Base-by-base conservation (phyloP, 345 rosid genomes). In the Geranium brycei region DNA sequence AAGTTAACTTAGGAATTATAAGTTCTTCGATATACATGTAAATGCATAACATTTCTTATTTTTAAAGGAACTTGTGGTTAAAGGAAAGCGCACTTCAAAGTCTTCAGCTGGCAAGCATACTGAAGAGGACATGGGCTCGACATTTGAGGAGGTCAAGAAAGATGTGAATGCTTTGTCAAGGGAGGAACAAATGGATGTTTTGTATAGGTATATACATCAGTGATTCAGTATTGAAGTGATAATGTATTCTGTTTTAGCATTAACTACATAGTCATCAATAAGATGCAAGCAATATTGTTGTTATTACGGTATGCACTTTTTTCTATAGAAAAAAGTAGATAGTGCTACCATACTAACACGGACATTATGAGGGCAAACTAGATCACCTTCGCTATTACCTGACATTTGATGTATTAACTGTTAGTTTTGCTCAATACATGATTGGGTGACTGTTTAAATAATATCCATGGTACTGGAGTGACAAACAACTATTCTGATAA, bases 101-200 rank as follows among this genome's bases (percentile, higher is more conserved):
- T 53, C 76, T 63, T 3, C 17, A 17, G 32, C 63, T 13, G 67
- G 58, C 47, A 70, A 71, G 69, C 85, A 75, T 56, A 53, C 66
- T n/a, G 66, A 66, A 18, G 81, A 69, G 70, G 76, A 68, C 17
- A n/a, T 58, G 18, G 80, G 28, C 47, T 67, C 77, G 63, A 59
- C 73, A 64, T 75, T 78, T 67, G 84, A 78, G 77, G 75, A 77
- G 81, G 77, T 85, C 38, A 78, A 79, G 77, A 91, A 84, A 73
- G 95, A 89, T 80, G 65, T 84, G 51, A 79, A 79, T 82, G 81
- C 88, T 65, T 79, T 92, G 78, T 82, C 98, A 10, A 83, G 66
- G 77, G 83, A 92, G 73, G 96, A 89, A 77, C 91, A 89, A 75
- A 89, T 89, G 91, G 86, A 92, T 64, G 86, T 84, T 68, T 87